Conservation (phyloP, 176 grass and related monocot species). For the Poa pratensis region DNA sequence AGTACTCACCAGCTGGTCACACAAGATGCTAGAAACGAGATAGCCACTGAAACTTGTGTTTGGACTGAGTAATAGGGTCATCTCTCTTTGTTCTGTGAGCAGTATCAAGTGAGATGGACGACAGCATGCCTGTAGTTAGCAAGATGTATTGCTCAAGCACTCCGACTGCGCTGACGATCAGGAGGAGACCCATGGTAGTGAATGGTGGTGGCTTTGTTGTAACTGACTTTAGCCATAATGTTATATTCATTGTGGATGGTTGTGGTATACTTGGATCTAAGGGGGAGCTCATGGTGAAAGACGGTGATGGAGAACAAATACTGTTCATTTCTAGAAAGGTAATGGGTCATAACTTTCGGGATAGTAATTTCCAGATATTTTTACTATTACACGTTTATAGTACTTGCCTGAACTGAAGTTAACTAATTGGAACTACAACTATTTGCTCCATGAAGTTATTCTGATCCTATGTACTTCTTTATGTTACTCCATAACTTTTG, state of each 20-base stretch:
- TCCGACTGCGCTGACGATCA: slow-evolving; percentile 59
- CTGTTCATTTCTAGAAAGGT: slow-evolving; percentile 90
- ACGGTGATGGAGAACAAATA: slow-evolving; percentile 68
- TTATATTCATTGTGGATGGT: slow-evolving; percentile 76
- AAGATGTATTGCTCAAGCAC: slow-evolving; percentile 77
- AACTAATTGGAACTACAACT: slow-evolving; percentile 20
- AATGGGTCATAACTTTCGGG: slow-evolving; percentile 27
- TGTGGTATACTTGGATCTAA: slow-evolving; percentile 83
- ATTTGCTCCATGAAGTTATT: slow-evolving; percentile 27
- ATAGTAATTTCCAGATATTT: slow-evolving; percentile 24
- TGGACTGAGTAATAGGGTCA: slow-evolving; percentile 25
- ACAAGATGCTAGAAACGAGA: slow-evolving; percentile 40
- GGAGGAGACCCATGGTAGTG: slow-evolving; percentile 62
- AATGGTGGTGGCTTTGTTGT: slow-evolving; percentile 91
- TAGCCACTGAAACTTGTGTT: slow-evolving; percentile 40
- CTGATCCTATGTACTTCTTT: slow-evolving; percentile 21
- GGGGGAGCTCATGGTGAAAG: slow-evolving; percentile 69
- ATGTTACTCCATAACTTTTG: background rate
- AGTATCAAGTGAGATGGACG: slow-evolving; percentile 48
- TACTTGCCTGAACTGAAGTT: slow-evolving; percentile 31
- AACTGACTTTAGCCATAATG: slow-evolving; percentile 54
- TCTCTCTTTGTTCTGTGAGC: slow-evolving; percentile 21
- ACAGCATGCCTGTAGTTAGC: slow-evolving; percentile 68
- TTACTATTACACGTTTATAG: slow-evolving; percentile 16
- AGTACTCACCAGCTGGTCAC: slow-evolving; percentile 36